Percentiles rank a stretch among this genome's conserved stretches.
Evolutionary conservation across 2,329 filamentous ascomycete genomes (phyloP).

Genomic region (Rutstroemia sp.): DNA sequence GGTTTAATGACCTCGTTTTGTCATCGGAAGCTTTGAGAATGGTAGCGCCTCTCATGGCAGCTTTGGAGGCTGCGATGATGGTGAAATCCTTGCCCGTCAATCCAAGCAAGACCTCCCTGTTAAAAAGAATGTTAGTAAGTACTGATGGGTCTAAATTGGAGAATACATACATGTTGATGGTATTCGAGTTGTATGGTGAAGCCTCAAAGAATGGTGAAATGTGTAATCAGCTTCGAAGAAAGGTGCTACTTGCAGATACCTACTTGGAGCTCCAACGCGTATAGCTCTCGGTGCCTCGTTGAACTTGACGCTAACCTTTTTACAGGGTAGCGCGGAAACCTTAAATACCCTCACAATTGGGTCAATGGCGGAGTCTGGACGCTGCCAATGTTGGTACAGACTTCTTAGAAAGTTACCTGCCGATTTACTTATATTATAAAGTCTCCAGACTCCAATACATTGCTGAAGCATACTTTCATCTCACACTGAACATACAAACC

Average conservation of each 20-base stretch:
- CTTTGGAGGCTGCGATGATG: constrained; percentile 94
- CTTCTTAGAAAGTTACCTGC: no score
- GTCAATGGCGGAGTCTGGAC: no score
- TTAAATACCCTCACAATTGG: not conserved
- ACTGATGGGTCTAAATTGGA: not conserved
- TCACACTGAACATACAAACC: no score
- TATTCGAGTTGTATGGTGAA: constrained; percentile 18
- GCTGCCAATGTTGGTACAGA: no score
- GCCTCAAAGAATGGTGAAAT: constrained; percentile 11
- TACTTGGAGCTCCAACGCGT: constrained; percentile 20
- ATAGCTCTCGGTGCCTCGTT: constrained; percentile 26
- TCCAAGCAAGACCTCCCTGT: constrained; percentile 93
- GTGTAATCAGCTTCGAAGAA: no score
- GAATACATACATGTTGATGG: constrained; percentile 23
- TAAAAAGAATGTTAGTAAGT: constrained; percentile 12
- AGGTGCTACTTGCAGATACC: constrained; percentile 8
- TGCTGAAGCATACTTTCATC: no score
- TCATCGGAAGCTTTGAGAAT: constrained; percentile 93
- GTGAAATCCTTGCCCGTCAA: constrained; percentile 99
- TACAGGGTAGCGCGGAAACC: not conserved
- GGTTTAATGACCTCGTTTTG: constrained; percentile 90
- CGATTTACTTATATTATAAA: no score
- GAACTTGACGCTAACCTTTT: constrained; percentile 9
- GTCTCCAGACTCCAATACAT: no score
- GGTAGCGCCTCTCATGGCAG: constrained; percentile 93